Evolutionary conservation across 2,329 filamentous ascomycete species (phyloP).

Genomic region (Neoarthrinium moseri): DNA sequence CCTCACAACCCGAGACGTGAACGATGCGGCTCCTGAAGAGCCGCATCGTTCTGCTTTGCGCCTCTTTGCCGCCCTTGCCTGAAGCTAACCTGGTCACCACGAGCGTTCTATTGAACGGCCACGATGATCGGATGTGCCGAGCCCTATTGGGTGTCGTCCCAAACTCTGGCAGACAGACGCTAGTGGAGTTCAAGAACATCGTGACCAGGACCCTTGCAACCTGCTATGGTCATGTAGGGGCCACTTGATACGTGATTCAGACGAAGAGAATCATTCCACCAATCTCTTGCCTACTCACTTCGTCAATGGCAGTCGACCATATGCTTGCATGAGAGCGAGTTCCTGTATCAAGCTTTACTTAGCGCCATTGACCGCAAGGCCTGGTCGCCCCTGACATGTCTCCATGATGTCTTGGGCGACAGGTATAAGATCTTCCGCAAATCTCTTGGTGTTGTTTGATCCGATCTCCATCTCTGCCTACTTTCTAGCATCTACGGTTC

Average conservation of each 20-base stretch:
- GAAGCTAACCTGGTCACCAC: too few relatives aligned
- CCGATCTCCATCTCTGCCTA: slow-evolving; percentile 8
- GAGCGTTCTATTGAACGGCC: too few relatives aligned
- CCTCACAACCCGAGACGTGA: slow-evolving; percentile 5
- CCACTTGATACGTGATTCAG: neutral
- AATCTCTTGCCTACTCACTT: neutral
- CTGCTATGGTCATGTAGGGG: neutral
- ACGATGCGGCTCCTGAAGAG: slow-evolving; percentile 4
- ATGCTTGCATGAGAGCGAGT: neutral
- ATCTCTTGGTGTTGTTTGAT: neutral
- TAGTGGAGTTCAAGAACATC: too few relatives aligned
- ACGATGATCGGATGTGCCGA: too few relatives aligned
- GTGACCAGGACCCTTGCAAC: too few relatives aligned
- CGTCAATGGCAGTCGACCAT: too few relatives aligned
- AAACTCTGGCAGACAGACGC: too few relatives aligned
- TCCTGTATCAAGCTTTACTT: neutral
- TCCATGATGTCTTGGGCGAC: neutral
- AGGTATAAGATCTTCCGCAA: slow-evolving; percentile 7
- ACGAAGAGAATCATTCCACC: slow-evolving; percentile 3
- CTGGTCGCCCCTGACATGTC: neutral
- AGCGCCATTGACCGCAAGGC: neutral
- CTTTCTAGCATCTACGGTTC: slow-evolving; percentile 4
- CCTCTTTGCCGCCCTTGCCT: neutral
- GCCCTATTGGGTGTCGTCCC: too few relatives aligned
- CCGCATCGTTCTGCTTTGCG: neutral